A percentile compares a stretch with the other conserved stretches of the same genome.
Evolutionary conservation across 2,329 filamentous ascomycete genomes (phyloP).

Genomic region (Mycosphaerella sp.): DNA sequence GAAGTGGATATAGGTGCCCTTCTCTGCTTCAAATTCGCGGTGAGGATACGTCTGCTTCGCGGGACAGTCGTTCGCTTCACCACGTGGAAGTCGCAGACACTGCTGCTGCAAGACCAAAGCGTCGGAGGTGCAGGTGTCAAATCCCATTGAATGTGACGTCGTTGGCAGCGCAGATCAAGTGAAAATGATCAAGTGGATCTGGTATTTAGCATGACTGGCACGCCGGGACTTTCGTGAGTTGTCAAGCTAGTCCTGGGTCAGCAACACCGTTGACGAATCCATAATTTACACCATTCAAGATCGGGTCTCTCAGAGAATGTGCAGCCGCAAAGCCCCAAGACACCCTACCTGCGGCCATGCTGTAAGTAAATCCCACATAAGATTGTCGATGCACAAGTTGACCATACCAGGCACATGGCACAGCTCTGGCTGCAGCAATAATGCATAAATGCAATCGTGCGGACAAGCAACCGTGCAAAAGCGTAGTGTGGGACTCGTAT

Average conservation of each 20-base stretch:
- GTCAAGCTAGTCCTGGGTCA: background rate
- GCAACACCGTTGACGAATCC: background rate
- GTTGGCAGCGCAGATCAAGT: background rate
- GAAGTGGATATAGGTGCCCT: background rate
- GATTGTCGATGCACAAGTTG: background rate
- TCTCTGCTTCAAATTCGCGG: background rate
- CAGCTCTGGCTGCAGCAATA: constrained; percentile 15
- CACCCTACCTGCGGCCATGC: background rate
- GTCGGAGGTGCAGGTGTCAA: background rate
- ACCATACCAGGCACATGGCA: constrained; percentile 22
- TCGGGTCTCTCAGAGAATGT: background rate
- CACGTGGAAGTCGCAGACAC: background rate
- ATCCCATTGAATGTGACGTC: background rate
- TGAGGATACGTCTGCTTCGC: background rate
- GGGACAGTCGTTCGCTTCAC: background rate
- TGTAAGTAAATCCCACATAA: background rate
- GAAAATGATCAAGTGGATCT: background rate
- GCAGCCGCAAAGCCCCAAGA: background rate
- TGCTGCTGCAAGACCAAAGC: background rate
- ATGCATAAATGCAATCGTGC: constrained; percentile 15
- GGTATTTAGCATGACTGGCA: background rate
- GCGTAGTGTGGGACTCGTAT: constrained; percentile 16
- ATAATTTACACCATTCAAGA: background rate
- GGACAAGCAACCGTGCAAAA: constrained; percentile 6
- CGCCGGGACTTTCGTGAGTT: background rate